Base-by-base conservation (phyloP, 306 rosid genomes). In the Psophocarpus tetragonolobus region DNA sequence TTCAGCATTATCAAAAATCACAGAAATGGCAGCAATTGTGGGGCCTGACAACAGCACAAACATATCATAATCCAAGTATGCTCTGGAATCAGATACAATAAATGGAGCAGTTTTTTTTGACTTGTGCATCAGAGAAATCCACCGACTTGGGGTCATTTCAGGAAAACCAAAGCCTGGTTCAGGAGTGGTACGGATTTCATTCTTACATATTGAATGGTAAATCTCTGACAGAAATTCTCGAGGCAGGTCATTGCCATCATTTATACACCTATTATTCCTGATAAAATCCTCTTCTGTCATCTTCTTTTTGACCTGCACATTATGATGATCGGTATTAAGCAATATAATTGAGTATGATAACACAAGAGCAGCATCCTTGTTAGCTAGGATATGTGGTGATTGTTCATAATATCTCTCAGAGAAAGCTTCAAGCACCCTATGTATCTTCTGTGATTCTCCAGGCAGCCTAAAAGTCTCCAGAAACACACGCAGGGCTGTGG, bases 311-410 rank as follows among this genome's bases (percentile, higher is more conserved):
- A 93, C 94, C 78, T 93, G 98, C 45, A 80, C 87, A 75, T 93
- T 93, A 85, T 93, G 97, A 68, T 86, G 98, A 85, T 93, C 96
- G 71, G 98, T 93, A 68, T 93, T 93, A n/a, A 93, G 98, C 93
- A 93, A n/a, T 74, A 89, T 93, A 71, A 93, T 70, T 2, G 98
- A 89, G 84, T 93, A 91, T 15, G 98, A 91, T 62, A 91, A 81
- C 73, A 93, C 77, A 38, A 93, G 92, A 87, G 98, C 97, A 83
- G 97, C 94, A 79, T 93, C 98, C 89, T 86, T 93, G 84, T 91
- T 91, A 24, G 87, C 93, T 10, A 93, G 86, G 76, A 91, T 85
- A 54, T 74, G 88, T n/a, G 88, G 94, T 18, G 96, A 93, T 54
- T 91, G 94, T 84, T 88, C 98, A 80, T 89, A 93, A 80, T 89